Evolutionary conservation across 75 land plant genomes (phyloP).

Genomic region (Azolla pinnata): DNA sequence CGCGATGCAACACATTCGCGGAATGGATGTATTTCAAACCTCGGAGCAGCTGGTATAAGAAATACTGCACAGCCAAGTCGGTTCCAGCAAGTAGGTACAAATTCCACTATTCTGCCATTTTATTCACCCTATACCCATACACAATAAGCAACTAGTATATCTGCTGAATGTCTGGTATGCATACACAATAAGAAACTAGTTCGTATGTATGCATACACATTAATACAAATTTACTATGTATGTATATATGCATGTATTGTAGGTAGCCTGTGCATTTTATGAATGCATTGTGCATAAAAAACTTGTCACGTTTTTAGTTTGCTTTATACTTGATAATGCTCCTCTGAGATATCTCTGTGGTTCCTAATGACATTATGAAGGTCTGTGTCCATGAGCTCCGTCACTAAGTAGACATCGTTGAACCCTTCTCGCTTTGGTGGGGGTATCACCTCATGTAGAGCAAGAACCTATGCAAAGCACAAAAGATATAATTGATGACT

Average conservation of each 20-base stretch:
- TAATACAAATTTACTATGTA: background rate
- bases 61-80: constrained; percentile 40
- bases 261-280: background rate
- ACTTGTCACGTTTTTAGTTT: background rate
- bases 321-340: constrained; percentile 34
- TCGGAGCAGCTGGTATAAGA: constrained; percentile 47
- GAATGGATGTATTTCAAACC: constrained; percentile 38
- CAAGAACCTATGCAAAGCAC: constrained; percentile 38
- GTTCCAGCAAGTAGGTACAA: background rate
- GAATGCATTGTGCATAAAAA: background rate
- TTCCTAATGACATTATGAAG: constrained; percentile 49
- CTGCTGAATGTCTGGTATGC: background rate
- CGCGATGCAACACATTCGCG: constrained; percentile 38
- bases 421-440: constrained; percentile 52
- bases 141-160: background rate
- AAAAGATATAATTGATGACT: too few relatives aligned
- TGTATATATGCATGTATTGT: background rate
- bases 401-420: constrained; percentile 44
- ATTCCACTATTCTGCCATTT: background rate
- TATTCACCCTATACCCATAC: too few relatives aligned
- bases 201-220: background rate
- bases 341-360: constrained; percentile 62
- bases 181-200: background rate
- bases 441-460: constrained; percentile 48
- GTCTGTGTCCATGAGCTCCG: constrained; percentile 62